Percentiles rank a stretch among this genome's conserved stretches.
Conservation (phyloP, 2,329 filamentous ascomycete genomes). For the Geosmithia putterillii region DNA sequence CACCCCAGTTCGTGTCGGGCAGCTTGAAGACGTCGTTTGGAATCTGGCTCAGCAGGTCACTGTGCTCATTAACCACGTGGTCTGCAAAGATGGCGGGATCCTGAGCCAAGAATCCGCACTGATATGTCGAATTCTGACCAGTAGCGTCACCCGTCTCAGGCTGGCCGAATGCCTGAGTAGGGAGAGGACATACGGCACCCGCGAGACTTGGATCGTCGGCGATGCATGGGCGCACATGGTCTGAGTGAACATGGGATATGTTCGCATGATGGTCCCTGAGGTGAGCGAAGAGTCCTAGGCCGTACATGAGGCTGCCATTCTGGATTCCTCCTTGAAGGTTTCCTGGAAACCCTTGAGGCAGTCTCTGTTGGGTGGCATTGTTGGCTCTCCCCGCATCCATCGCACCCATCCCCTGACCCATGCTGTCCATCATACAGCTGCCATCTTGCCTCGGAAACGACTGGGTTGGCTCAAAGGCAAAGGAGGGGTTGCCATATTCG, state of each 20-base stretch:
- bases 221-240: constrained; percentile 6
- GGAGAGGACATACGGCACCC: constrained; percentile 13
- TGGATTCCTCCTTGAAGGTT: not conserved
- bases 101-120: constrained; percentile 15
- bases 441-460: not conserved
- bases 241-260: not conserved
- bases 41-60: constrained; percentile 3
- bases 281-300: not conserved
- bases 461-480: not conserved
- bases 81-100: constrained; percentile 12
- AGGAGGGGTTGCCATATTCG: not conserved
- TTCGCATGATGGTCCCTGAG: not conserved
- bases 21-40: not conserved
- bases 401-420: not conserved
- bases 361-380: not conserved
- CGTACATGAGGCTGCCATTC: not conserved
- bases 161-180: constrained; percentile 4
- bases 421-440: not conserved
- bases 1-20: not conserved
- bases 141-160: not conserved
- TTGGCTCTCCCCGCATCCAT: not conserved
- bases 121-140: not conserved
- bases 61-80: constrained; percentile 16
- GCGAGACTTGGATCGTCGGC: constrained; percentile 12
- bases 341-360: not conserved